Evolutionary conservation across 2,329 filamentous ascomycete species (phyloP).

Genomic region (Colletotrichum neosansevieriae): DNA sequence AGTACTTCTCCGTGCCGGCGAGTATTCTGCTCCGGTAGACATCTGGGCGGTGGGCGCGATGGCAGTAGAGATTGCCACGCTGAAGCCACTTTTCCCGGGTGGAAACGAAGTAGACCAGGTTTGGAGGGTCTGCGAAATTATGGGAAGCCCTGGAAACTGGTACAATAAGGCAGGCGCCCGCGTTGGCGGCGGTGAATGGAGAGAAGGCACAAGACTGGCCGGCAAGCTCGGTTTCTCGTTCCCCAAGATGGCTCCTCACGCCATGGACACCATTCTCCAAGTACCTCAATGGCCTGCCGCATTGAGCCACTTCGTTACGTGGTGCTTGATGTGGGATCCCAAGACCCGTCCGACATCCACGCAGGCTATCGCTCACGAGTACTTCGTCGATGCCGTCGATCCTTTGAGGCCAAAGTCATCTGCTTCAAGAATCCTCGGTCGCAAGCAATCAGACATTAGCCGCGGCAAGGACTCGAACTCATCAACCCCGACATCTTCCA

Average conservation of each 20-base stretch:
- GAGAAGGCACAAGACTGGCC: slow-evolving; percentile 90
- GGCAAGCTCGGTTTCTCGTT: slow-evolving; percentile 99
- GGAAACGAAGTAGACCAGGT: slow-evolving; percentile 99
- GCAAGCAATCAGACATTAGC: slow-evolving; percentile 89
- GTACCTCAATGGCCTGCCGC: slow-evolving; percentile 91
- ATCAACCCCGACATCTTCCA: slow-evolving; percentile 74
- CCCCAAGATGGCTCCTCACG: slow-evolving; percentile 98
- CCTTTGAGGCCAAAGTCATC: slow-evolving; percentile 93
- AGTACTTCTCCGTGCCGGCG: slow-evolving; percentile 90
- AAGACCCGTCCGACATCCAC: slow-evolving; percentile 90
- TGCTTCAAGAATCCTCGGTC: slow-evolving; percentile 83
- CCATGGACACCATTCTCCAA: slow-evolving; percentile 94
- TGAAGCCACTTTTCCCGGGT: slow-evolving; percentile 97
- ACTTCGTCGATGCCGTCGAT: slow-evolving; percentile 92
- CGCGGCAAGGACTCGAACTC: slow-evolving; percentile 72
- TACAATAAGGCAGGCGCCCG: slow-evolving; percentile 89
- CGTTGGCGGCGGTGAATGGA: slow-evolving; percentile 97
- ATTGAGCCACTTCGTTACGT: slow-evolving; percentile 93
- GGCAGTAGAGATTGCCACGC: slow-evolving; percentile 96
- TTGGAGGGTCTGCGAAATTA: slow-evolving; percentile 98
- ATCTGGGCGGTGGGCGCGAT: slow-evolving; percentile 99
- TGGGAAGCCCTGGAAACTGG: slow-evolving; percentile 99
- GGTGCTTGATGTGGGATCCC: slow-evolving; percentile 99
- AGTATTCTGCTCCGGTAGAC: slow-evolving; percentile 97
- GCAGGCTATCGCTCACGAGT: slow-evolving; percentile 95